Conservation (phyloP, 768 basidiomycete species). For the Amanita fuliginea region DNA sequence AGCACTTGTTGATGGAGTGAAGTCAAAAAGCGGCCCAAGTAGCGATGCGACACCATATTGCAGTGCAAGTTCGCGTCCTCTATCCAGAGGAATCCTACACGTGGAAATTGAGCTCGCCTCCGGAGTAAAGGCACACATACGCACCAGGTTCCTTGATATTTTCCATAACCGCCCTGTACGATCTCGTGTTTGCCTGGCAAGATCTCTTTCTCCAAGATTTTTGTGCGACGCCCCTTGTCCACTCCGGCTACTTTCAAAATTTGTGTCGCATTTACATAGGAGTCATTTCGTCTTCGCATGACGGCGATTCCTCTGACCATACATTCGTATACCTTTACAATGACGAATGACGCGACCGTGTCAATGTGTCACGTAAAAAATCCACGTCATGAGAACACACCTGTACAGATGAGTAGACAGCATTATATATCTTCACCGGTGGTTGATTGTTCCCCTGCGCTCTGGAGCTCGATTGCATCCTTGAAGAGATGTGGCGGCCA, state of each 20-base stretch:
- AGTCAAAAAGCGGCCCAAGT: conserved; percentile 87
- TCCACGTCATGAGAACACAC: conserved; percentile 18
- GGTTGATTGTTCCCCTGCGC: conserved; percentile 31
- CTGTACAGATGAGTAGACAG: conserved; percentile 86
- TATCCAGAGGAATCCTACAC: conserved; percentile 87
- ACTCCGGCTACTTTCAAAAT: conserved; percentile 98
- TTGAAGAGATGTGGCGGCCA: conserved; percentile 15
- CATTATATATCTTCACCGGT: conserved; percentile 85
- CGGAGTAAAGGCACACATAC: conserved; percentile 14
- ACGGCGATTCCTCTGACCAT: conserved; percentile 98
- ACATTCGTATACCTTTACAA: conserved; percentile 81
- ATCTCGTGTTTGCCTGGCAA: conserved; percentile 94
- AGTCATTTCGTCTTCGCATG: conserved; percentile 92
- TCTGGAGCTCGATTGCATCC: conserved; percentile 39
- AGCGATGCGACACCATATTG: conserved; percentile 88
- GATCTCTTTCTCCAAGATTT: conserved; percentile 96
- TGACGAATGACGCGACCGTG: conserved; percentile 24
- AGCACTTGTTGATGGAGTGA: conserved; percentile 66
- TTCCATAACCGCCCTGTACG: conserved; percentile 97
- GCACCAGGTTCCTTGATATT: conserved; percentile 98
- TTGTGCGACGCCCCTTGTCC: conserved; percentile 92
- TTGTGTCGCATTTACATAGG: conserved; percentile 97
- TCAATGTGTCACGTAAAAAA: conserved; percentile 14
- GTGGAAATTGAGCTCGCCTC: background rate
- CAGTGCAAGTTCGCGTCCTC: conserved; percentile 84